These are phyloP conservation scores for Naegleria fowleri DNA, from an alignment of 208 protist species.

Conservation along the genomic window DNA sequence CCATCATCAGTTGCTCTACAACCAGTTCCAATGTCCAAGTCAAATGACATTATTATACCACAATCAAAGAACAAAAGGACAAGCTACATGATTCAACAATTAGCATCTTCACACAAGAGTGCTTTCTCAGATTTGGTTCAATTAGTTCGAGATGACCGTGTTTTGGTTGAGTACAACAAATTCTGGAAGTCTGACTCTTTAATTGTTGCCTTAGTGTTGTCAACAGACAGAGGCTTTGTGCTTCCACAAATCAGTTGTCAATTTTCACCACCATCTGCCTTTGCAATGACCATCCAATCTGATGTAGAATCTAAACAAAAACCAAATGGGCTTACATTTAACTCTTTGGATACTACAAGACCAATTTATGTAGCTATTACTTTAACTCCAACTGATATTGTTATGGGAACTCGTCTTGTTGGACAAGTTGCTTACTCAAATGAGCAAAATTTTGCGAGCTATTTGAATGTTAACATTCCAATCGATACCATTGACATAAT, in stretches of 20 bases:
- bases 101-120: background rate
- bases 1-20: background rate
- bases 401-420: background rate
- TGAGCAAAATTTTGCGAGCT: background rate
- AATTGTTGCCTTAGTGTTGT: background rate
- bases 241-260: background rate
- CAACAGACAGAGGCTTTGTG: background rate
- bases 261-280: background rate
- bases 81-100: background rate
- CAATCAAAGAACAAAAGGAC: background rate
- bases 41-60: background rate
- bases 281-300: background rate
- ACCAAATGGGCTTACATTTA: background rate
- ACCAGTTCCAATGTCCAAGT: background rate
- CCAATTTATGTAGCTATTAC: background rate
- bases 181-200: slow-evolving; percentile 2
- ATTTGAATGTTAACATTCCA: background rate
- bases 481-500: background rate
- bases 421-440: background rate
- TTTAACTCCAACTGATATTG: background rate
- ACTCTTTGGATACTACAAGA: background rate
- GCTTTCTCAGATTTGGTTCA: background rate
- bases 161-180: background rate
- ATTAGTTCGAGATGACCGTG: background rate
- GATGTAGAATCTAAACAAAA: background rate